Evolutionary conservation across 2,329 filamentous ascomycete species (phyloP).

Genomic region (Hymenoscyphus linearis): DNA sequence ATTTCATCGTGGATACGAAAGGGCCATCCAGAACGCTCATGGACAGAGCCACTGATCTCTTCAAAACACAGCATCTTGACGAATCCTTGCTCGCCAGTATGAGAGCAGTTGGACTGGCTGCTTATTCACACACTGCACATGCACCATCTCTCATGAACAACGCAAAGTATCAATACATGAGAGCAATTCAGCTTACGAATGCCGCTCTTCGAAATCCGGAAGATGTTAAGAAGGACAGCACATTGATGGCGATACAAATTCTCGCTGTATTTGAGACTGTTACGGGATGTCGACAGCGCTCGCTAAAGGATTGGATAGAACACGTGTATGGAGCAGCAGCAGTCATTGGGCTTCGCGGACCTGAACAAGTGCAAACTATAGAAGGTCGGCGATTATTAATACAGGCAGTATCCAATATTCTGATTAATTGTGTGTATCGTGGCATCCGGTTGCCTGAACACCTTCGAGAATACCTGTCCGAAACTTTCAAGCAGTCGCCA

Average conservation of each 20-base stretch:
- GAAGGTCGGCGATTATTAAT: constrained; percentile 48
- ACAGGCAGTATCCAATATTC: constrained; percentile 46
- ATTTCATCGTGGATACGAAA: constrained; percentile 32
- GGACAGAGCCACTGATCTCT: constrained; percentile 48
- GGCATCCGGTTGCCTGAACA: constrained; percentile 43
- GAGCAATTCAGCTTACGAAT: constrained; percentile 47
- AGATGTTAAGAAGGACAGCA: constrained; percentile 47
- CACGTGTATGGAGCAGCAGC: constrained; percentile 49
- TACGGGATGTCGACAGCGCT: constrained; percentile 41
- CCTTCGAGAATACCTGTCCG: constrained; percentile 41
- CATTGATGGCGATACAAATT: constrained; percentile 49
- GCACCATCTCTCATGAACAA: constrained; percentile 39
- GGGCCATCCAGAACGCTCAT: constrained; percentile 45
- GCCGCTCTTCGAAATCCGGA: constrained; percentile 41
- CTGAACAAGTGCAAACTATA: constrained; percentile 40
- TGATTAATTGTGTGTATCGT: constrained; percentile 48
- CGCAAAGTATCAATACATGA: constrained; percentile 46
- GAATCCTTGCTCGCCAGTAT: constrained; percentile 45
- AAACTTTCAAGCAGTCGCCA: constrained; percentile 36
- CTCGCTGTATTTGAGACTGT: constrained; percentile 51
- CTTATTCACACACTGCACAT: constrained; percentile 38
- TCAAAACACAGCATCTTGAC: constrained; percentile 36
- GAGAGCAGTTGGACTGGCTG: constrained; percentile 49
- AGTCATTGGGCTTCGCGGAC: constrained; percentile 45
- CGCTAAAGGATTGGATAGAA: constrained; percentile 46